Evolutionary conservation across 169 alveolate genomes (phyloP).

Genomic region (Theileria orientalis): DNA sequence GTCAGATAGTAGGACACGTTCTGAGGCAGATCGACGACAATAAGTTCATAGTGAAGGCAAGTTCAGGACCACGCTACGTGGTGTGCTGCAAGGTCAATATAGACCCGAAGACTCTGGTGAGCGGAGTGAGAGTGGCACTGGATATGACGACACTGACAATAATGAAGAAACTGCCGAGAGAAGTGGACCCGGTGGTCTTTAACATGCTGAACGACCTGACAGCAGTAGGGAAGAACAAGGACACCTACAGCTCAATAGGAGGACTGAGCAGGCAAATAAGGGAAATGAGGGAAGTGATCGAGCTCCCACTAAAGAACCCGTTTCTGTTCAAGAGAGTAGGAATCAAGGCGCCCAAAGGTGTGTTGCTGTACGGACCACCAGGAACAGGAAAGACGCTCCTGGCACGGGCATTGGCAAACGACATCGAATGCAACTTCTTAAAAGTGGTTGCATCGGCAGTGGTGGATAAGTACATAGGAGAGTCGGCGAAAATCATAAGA

Average conservation of each 20-base stretch:
- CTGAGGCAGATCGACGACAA: conserved; percentile 91
- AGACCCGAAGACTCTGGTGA: conserved; percentile 85
- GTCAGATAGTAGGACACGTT: conserved; percentile 97
- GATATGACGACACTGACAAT: conserved; percentile 98
- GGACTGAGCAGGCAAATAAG: conserved; percentile 97
- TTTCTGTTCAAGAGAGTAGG: conserved; percentile 97
- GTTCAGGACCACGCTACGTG: conserved; percentile 97
- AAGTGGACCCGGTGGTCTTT: conserved; percentile 97
- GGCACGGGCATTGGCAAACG: conserved; percentile 99
- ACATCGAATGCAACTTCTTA: conserved; percentile 95
- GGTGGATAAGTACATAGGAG: conserved; percentile 99
- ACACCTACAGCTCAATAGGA: conserved; percentile 81
- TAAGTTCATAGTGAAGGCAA: conserved; percentile 93
- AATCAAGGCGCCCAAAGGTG: conserved; percentile 99
- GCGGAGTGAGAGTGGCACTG: conserved; percentile 97
- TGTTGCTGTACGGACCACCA: too few relatives aligned
- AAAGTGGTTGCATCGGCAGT: conserved; percentile 98
- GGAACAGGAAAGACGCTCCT: too few relatives aligned
- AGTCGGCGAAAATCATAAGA: conserved; percentile 97
- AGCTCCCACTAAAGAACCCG: conserved; percentile 98
- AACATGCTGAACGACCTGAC: conserved; percentile 96
- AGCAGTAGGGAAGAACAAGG: conserved; percentile 54
- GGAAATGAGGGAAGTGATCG: conserved; percentile 97
- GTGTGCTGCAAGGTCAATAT: conserved; percentile 94
- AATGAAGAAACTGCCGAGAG: conserved; percentile 95